Evolutionary conservation across 2,329 filamentous ascomycete genomes (phyloP).

Genomic region (Hypoxylon sp.): DNA sequence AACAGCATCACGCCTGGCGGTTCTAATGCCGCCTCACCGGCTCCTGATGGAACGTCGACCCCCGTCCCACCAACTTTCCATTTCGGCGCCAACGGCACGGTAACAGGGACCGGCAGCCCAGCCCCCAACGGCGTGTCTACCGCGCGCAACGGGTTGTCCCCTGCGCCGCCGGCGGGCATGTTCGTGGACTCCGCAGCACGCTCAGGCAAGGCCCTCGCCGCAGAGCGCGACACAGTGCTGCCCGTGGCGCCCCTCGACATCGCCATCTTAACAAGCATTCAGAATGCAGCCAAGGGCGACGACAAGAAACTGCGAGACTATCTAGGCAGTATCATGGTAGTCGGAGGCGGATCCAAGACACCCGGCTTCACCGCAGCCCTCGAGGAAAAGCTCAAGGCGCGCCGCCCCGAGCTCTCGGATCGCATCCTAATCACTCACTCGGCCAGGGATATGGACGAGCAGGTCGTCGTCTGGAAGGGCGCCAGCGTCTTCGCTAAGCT

Average conservation of each 20-base stretch:
- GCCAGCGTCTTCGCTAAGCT: slow-evolving; percentile 96
- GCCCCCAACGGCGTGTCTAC: slow-evolving; percentile 63
- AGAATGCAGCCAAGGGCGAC: slow-evolving; percentile 87
- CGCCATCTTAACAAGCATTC: slow-evolving; percentile 90
- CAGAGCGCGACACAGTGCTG: slow-evolving; percentile 83
- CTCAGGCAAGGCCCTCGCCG: slow-evolving; percentile 69
- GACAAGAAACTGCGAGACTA: slow-evolving; percentile 95
- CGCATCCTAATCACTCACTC: slow-evolving; percentile 75
- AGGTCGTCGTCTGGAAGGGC: slow-evolving; percentile 98
- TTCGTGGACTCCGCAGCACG: slow-evolving; percentile 69
- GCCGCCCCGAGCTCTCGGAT: slow-evolving; percentile 73
- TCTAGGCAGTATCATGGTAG: slow-evolving; percentile 89
- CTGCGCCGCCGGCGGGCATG: slow-evolving; percentile 59
- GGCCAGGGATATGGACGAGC: slow-evolving; percentile 94
- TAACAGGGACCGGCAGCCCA: slow-evolving; percentile 65
- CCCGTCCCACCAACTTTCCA: slow-evolving; percentile 71
- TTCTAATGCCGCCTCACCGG: slow-evolving; percentile 89
- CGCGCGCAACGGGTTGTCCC: slow-evolving; percentile 66
- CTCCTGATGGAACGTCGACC: slow-evolving; percentile 81
- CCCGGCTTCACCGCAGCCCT: slow-evolving; percentile 85
- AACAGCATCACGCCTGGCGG: slow-evolving; percentile 86
- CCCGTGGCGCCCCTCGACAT: slow-evolving; percentile 88
- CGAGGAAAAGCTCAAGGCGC: slow-evolving; percentile 83
- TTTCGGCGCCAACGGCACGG: slow-evolving; percentile 66
- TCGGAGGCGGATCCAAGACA: slow-evolving; percentile 87